A percentile compares a stretch with the other conserved stretches of the same genome.
Evolutionary conservation across 2,329 filamentous ascomycete genomes (phyloP).

Genomic region (Pseudohalonectria lignicola): DNA sequence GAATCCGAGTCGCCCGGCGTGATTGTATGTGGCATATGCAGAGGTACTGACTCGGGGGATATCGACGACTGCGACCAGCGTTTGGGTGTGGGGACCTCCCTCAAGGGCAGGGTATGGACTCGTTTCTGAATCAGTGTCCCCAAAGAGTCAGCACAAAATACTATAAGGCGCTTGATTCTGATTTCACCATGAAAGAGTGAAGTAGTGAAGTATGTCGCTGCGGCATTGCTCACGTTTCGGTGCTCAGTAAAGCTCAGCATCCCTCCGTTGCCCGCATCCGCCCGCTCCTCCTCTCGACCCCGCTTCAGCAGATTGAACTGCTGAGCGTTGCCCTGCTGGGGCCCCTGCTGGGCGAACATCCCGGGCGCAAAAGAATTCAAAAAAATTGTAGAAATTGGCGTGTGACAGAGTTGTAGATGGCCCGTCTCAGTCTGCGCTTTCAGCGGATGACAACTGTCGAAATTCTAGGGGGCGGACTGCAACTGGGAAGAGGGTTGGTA

Average conservation of each 20-base stretch:
- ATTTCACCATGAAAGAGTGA: background rate
- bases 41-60: slow-evolving; percentile 8
- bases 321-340: slow-evolving; percentile 14
- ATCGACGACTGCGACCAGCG: slow-evolving; percentile 16
- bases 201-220: background rate
- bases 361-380: too few relatives aligned
- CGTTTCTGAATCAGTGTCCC: too few relatives aligned
- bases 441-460: too few relatives aligned
- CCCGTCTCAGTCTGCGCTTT: too few relatives aligned
- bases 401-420: too few relatives aligned
- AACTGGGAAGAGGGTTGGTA: too few relatives aligned
- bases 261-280: slow-evolving; percentile 20
- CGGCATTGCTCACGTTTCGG: slow-evolving; percentile 28
- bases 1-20: slow-evolving; percentile 28
- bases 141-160: too few relatives aligned
- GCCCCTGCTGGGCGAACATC: slow-evolving; percentile 7
- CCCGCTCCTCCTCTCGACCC: slow-evolving; percentile 30
- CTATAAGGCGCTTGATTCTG: too few relatives aligned
- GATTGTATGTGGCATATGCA: slow-evolving; percentile 20
- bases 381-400: too few relatives aligned
- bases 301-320: slow-evolving; percentile 29
- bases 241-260: slow-evolving; percentile 36
- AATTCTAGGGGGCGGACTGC: too few relatives aligned
- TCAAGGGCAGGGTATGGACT: slow-evolving; percentile 38
- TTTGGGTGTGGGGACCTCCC: slow-evolving; percentile 29